Percentiles rank a stretch among this genome's conserved stretches.
Evolutionary conservation across 1,139 yeast species (phyloP).

Genomic region (Suhomyces coccinellae): DNA sequence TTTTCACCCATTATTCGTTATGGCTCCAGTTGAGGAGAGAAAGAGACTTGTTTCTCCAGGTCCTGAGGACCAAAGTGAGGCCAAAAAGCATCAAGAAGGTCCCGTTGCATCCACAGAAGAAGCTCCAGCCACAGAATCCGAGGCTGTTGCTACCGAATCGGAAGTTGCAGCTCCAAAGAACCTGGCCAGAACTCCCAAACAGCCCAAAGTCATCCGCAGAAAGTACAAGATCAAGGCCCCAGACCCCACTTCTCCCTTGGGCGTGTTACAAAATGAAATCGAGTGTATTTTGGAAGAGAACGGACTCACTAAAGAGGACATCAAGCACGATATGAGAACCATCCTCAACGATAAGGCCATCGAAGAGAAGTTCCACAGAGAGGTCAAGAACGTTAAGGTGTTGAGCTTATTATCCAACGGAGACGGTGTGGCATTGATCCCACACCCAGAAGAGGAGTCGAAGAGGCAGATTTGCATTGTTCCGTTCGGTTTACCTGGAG

Average conservation of each 20-base stretch:
- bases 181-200: conserved; percentile 1
- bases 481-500: conserved; percentile 91
- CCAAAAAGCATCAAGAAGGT: conserved; percentile 10
- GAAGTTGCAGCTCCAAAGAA: background rate
- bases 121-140: too few species aligned
- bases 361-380: conserved; percentile 58
- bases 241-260: conserved; percentile 80
- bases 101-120: conserved; percentile 1
- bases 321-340: conserved; percentile 62
- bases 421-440: conserved; percentile 66
- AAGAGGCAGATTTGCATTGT: conserved; percentile 53
- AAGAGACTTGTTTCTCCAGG: conserved; percentile 14
- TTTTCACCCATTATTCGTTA: conserved; percentile 1
- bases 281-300: conserved; percentile 51
- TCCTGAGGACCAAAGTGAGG: conserved; percentile 5
- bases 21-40: conserved; percentile 16
- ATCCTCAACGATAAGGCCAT: conserved; percentile 61
- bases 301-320: conserved; percentile 45
- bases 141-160: background rate
- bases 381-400: conserved; percentile 58
- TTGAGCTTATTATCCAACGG: conserved; percentile 71
- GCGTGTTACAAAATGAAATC: conserved; percentile 77
- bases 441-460: conserved; percentile 52
- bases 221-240: conserved; percentile 59
- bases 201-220: conserved; percentile 28